Conservation (phyloP, 169 alveolate species). For the Eimeria sp. region DNA sequence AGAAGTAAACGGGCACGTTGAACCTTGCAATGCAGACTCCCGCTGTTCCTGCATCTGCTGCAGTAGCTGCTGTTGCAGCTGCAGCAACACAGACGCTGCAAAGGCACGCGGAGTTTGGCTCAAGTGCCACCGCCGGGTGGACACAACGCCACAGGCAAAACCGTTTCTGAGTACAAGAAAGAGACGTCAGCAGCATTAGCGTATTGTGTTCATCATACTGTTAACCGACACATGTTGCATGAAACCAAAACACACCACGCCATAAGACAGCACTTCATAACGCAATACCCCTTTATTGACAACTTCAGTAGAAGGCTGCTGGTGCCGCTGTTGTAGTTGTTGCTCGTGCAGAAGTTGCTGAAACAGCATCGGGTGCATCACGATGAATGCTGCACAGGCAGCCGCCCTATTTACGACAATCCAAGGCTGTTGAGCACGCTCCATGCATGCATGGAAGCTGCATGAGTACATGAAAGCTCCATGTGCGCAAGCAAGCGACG, state of each 20-base stretch:
- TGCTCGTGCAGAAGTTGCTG: neutral
- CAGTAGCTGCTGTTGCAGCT: neutral
- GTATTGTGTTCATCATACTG: neutral
- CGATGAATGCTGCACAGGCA: neutral
- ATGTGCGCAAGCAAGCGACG: no score
- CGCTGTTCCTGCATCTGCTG: neutral
- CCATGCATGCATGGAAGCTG: neutral
- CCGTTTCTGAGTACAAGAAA: constrained; percentile 3
- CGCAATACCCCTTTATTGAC: neutral
- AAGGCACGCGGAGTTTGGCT: constrained; percentile 37
- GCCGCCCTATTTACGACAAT: neutral
- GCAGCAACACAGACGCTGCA: constrained; percentile 2
- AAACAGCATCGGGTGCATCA: neutral
- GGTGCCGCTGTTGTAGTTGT: neutral
- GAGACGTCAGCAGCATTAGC: neutral
- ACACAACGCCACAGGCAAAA: constrained; percentile 36
- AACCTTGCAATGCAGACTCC: neutral
- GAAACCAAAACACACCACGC: neutral
- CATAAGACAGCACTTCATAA: neutral
- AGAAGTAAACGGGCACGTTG: neutral
- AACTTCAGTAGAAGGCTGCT: neutral
- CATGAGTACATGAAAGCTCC: neutral
- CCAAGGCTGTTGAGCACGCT: no score
- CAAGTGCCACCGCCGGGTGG: constrained; percentile 39
- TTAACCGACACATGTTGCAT: neutral